Evolutionary conservation across 2,329 filamentous ascomycete genomes (phyloP).

Genomic region (Cordyceps cateniannulata): DNA sequence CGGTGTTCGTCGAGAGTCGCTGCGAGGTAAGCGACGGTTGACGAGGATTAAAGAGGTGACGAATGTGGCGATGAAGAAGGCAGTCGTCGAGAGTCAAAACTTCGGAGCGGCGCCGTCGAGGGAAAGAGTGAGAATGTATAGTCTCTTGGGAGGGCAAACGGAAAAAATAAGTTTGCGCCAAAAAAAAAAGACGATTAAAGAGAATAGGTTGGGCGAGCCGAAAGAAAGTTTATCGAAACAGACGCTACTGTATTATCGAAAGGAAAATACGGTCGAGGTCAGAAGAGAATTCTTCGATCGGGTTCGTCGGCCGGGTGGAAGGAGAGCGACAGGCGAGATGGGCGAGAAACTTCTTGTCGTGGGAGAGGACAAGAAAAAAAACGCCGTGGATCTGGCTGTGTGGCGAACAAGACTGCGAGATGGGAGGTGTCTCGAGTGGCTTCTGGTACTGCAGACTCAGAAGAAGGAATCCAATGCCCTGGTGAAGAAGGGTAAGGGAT

Average conservation of each 20-base stretch:
- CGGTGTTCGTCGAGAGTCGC: background rate
- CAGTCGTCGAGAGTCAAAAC: background rate
- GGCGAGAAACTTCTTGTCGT: slow-evolving; percentile 7
- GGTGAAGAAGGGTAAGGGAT: slow-evolving; percentile 12
- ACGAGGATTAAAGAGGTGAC: background rate
- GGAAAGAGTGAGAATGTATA: background rate
- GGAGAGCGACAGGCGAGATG: slow-evolving; percentile 4
- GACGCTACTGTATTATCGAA: slow-evolving; percentile 3
- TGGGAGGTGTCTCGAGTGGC: slow-evolving; percentile 8
- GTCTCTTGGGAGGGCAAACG: slow-evolving; percentile 6
- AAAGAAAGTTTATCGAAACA: slow-evolving; percentile 6
- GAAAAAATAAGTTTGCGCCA: slow-evolving; percentile 5
- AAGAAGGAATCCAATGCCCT: slow-evolving; percentile 14
- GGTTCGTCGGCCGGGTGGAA: background rate
- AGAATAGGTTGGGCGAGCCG: background rate
- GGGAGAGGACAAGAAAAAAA: slow-evolving; percentile 10
- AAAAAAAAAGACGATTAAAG: slow-evolving; percentile 5
- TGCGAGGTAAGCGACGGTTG: slow-evolving; percentile 1
- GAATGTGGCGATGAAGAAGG: background rate
- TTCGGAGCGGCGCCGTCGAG: background rate
- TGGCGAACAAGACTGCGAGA: slow-evolving; percentile 10
- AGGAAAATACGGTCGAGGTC: slow-evolving; percentile 1
- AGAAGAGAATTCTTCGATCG: background rate
- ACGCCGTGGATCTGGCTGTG: background rate
- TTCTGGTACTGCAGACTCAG: slow-evolving; percentile 6